Percentiles rank a stretch among this genome's conserved stretches.
phyloP scores from a whole-genome alignment of 495 filamentous ascomycete species.

The Neurospora intermedia region DNA sequence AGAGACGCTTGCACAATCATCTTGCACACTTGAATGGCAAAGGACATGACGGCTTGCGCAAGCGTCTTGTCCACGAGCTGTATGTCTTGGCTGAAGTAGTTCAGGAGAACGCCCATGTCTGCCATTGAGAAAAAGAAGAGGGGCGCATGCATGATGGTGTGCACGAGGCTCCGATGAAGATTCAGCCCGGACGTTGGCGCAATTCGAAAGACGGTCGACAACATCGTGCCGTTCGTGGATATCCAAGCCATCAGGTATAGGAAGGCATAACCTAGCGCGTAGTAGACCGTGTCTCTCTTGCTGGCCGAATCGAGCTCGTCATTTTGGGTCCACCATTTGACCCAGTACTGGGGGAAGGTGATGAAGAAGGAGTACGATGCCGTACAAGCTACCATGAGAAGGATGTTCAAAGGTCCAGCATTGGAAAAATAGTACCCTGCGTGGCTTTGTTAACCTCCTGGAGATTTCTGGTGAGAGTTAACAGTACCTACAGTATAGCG shows the following conservation, averaged over 20 bases:
- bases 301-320: not conserved
- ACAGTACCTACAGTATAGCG: slow-evolving; percentile 17
- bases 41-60: slow-evolving; percentile 14
- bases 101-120: slow-evolving; percentile 19
- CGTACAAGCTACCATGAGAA: slow-evolving; percentile 27
- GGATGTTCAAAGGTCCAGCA: slow-evolving; percentile 37
- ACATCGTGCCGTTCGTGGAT: slow-evolving; percentile 18
- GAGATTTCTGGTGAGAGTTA: not conserved
- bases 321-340: slow-evolving; percentile 28
- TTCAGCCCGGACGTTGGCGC: slow-evolving; percentile 6
- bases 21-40: slow-evolving; percentile 16
- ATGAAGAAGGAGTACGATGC: slow-evolving; percentile 25
- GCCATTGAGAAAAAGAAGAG: slow-evolving; percentile 2
- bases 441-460: not conserved
- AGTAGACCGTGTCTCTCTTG: slow-evolving; percentile 11
- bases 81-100: slow-evolving; percentile 48
- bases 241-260: slow-evolving; percentile 21
- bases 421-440: slow-evolving; percentile 45
- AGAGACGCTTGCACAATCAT: slow-evolving; percentile 25
- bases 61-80: slow-evolving; percentile 48
- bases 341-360: slow-evolving; percentile 29
- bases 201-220: slow-evolving; percentile 5
- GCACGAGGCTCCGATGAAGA: slow-evolving; percentile 13
- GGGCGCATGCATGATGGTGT: slow-evolving; percentile 8
- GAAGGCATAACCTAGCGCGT: slow-evolving; percentile 19